Conservation (phyloP, 768 basidiomycete genomes). For the Calvatia gigantea region DNA sequence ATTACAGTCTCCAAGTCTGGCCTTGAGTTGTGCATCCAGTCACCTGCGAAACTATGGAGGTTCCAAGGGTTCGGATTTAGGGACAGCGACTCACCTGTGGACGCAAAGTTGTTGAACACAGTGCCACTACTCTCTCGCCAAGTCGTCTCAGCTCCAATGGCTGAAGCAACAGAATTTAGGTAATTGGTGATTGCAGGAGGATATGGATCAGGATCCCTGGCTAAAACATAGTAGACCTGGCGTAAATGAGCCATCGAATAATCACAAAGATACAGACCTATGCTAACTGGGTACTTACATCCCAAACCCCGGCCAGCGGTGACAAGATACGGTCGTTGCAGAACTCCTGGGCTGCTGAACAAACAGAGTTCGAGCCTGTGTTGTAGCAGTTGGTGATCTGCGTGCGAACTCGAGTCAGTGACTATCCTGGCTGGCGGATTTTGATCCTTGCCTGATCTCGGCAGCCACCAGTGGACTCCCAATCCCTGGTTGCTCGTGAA, state of each 20-base stretch:
- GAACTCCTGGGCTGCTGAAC: constrained; percentile 52
- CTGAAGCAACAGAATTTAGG: constrained; percentile 25
- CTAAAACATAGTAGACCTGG: constrained; percentile 46
- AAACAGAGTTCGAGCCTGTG: constrained; percentile 42
- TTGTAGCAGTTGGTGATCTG: constrained; percentile 55
- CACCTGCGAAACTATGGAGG: constrained; percentile 26
- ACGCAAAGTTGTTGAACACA: constrained; percentile 45
- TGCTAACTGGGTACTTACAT: constrained; percentile 29
- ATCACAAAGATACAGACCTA: neutral
- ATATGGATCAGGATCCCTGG: constrained; percentile 42
- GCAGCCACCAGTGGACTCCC: constrained; percentile 44
- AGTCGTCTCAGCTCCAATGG: constrained; percentile 40
- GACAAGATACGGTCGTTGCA: constrained; percentile 57
- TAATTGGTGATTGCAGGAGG: constrained; percentile 37
- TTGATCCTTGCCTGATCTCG: constrained; percentile 39
- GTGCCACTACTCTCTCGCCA: constrained; percentile 37
- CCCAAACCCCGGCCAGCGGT: constrained; percentile 51
- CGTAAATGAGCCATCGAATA: neutral
- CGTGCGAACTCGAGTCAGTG: neutral
- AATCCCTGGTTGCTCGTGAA: constrained; percentile 38
- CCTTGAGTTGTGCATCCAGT: constrained; percentile 54
- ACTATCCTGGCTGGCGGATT: neutral
- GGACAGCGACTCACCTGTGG: constrained; percentile 30
- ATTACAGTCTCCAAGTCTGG: constrained; percentile 55
- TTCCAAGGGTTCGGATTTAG: neutral